These are phyloP conservation scores for Apiospora hydei DNA, from an alignment of 2,329 filamentous ascomycete genomes.

Conservation along the genomic window DNA sequence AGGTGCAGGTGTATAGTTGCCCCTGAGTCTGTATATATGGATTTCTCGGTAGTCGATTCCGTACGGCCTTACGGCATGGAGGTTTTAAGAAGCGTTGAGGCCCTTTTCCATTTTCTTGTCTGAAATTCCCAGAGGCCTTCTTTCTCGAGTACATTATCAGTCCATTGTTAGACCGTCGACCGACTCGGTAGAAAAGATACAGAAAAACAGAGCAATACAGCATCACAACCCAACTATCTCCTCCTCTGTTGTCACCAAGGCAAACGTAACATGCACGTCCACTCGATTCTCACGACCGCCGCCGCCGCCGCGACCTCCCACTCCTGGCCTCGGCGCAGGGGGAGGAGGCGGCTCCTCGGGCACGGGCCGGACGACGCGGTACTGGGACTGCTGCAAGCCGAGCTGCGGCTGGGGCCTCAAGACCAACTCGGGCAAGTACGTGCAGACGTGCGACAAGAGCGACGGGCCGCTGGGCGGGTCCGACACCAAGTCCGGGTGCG, in stretches of 20 bases:
- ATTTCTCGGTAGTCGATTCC: slow-evolving; percentile 1
- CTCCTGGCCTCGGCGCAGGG: slow-evolving; percentile 33
- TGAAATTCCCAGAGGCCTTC: not conserved
- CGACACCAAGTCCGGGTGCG: slow-evolving; percentile 60
- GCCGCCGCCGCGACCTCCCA: slow-evolving; percentile 13
- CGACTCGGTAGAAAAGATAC: not conserved
- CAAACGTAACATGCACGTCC: not conserved
- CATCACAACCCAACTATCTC: not conserved
- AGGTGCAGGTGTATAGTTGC: not conserved
- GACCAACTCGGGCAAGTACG: slow-evolving; percentile 57
- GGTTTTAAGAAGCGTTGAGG: not conserved
- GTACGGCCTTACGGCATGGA: not conserved
- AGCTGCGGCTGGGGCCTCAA: slow-evolving; percentile 69
- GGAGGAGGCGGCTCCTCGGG: slow-evolving; percentile 32
- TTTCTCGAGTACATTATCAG: not conserved
- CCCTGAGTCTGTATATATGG: not conserved
- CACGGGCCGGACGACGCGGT: slow-evolving; percentile 47
- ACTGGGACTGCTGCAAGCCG: slow-evolving; percentile 76
- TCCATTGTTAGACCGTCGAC: not conserved
- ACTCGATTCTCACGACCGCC: not conserved
- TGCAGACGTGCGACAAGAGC: slow-evolving; percentile 60
- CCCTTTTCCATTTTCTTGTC: not conserved
- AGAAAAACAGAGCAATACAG: not conserved
- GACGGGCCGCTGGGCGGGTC: slow-evolving; percentile 61
- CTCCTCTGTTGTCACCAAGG: not conserved